These are phyloP conservation scores for Sugiyamaella qingdaonensis DNA, from an alignment of 805 yeast species.

Conservation along the genomic window DNA sequence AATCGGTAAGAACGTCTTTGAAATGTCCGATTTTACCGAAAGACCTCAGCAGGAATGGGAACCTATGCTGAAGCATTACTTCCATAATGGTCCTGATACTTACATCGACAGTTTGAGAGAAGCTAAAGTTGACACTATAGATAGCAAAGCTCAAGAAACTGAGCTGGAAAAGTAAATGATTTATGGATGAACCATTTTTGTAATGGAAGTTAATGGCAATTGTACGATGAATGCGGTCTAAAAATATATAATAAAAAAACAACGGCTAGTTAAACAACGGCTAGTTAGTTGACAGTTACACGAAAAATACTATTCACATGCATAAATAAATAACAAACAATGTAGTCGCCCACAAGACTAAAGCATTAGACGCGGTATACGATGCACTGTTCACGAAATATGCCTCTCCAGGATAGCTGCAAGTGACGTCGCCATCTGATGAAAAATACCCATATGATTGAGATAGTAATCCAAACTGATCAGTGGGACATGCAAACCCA, in stretches of 20 bases:
- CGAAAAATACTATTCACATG: not conserved
- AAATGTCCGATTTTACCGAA: constrained; percentile 58
- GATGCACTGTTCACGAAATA: constrained; percentile 21
- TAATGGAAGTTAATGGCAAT: too few species aligned
- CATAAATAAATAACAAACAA: constrained; percentile 3
- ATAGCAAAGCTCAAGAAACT: not conserved
- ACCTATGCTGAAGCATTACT: constrained; percentile 11
- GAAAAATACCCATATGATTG: constrained; percentile 28
- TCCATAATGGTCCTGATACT: constrained; percentile 11
- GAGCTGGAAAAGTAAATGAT: too few species aligned
- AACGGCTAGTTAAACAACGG: too few species aligned
- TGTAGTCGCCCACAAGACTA: not conserved
- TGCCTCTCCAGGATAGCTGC: constrained; percentile 37
- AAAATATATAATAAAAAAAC: too few species aligned
- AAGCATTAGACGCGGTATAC: not conserved
- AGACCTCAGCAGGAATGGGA: constrained; percentile 62
- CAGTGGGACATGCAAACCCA: constrained; percentile 69
- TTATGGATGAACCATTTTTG: too few species aligned
- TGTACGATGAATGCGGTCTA: too few species aligned
- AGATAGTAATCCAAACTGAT: constrained; percentile 13
- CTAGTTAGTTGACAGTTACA: too few species aligned
- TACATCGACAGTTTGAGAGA: not conserved
- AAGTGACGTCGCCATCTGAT: constrained; percentile 32
- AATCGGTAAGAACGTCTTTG: constrained; percentile 62
- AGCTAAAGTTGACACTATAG: not conserved